A percentile compares a stretch with the other conserved stretches of the same genome.
Evolutionary conservation across 768 basidiomycete species (phyloP).

Genomic region (Calvatia gigantea): DNA sequence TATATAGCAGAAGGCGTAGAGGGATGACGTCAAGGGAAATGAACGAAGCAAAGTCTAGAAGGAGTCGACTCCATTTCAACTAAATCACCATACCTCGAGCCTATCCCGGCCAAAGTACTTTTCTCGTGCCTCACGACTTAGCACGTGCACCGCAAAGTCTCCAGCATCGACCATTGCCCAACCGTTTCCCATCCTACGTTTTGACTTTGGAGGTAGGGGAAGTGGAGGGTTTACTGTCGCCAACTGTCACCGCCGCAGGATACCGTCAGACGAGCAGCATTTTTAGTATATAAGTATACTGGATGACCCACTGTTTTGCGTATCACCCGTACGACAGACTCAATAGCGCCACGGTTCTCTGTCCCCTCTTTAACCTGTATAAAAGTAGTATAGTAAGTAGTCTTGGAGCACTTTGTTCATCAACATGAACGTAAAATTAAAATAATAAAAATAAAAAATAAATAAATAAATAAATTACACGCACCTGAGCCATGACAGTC

Average conservation of each 20-base stretch:
- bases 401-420: no score
- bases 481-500: constrained; percentile 71
- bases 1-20: no score
- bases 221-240: constrained; percentile 55
- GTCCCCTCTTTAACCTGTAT: constrained; percentile 79
- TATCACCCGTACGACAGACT: constrained; percentile 66
- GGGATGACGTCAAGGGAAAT: background rate
- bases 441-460: no score
- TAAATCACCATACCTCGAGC: background rate
- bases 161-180: constrained; percentile 88
- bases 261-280: background rate
- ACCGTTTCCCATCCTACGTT: constrained; percentile 57
- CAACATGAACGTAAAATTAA: no score
- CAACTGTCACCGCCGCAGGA: constrained; percentile 41
- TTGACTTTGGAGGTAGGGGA: constrained; percentile 58
- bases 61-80: no score
- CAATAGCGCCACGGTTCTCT: constrained; percentile 74
- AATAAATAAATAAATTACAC: no score
- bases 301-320: constrained; percentile 73
- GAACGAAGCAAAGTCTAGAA: no score
- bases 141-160: constrained; percentile 73
- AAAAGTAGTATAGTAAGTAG: no score
- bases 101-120: constrained; percentile 52
- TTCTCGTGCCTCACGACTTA: constrained; percentile 62
- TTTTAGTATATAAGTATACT: constrained; percentile 24